phyloP scores from a whole-genome alignment of 1,139 yeast genomes.

The Suhomyces chickasaworum region DNA sequence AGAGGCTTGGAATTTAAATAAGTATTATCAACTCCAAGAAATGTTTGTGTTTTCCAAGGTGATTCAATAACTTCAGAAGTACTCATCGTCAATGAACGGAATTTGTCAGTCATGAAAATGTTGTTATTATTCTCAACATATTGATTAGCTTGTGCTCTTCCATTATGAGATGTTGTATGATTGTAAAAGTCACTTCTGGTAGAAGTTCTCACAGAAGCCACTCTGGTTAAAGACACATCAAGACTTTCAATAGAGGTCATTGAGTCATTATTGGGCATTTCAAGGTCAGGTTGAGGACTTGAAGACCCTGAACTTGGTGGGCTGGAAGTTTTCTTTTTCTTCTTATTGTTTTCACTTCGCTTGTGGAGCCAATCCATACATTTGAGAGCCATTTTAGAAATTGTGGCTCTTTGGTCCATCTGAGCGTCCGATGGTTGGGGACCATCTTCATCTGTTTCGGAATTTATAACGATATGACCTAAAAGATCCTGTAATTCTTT shows the following conservation, averaged over 20 bases:
- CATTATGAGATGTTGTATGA: slow-evolving; percentile 37
- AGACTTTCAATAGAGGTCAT: slow-evolving; percentile 15
- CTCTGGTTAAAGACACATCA: slow-evolving; percentile 31
- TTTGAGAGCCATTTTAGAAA: slow-evolving; percentile 56
- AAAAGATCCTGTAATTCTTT: slow-evolving; percentile 56
- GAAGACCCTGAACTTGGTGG: background rate
- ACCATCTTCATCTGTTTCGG: slow-evolving; percentile 16
- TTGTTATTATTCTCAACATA: slow-evolving; percentile 22
- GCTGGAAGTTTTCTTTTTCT: background rate
- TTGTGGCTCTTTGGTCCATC: slow-evolving; percentile 33
- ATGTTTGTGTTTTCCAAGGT: slow-evolving; percentile 9
- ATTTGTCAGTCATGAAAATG: slow-evolving; percentile 17
- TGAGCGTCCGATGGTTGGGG: slow-evolving; percentile 14
- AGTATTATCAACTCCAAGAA: slow-evolving; percentile 40
- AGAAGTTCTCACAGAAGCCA: slow-evolving; percentile 43
- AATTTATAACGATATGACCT: slow-evolving; percentile 42
- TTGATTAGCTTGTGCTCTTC: slow-evolving; percentile 10
- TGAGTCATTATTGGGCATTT: slow-evolving; percentile 12
- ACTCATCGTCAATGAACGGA: slow-evolving; percentile 4
- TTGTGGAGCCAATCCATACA: slow-evolving; percentile 63
- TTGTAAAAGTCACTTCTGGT: slow-evolving; percentile 40
- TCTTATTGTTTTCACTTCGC: background rate
- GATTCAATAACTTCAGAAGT: background rate
- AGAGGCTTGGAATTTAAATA: slow-evolving; percentile 27
- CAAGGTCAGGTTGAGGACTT: background rate